Evolutionary conservation across 1,284 basidiomycete genomes (phyloP), one percentile per base, ranked within the genome.

Genomic region (Meira miltonrushii): DNA sequence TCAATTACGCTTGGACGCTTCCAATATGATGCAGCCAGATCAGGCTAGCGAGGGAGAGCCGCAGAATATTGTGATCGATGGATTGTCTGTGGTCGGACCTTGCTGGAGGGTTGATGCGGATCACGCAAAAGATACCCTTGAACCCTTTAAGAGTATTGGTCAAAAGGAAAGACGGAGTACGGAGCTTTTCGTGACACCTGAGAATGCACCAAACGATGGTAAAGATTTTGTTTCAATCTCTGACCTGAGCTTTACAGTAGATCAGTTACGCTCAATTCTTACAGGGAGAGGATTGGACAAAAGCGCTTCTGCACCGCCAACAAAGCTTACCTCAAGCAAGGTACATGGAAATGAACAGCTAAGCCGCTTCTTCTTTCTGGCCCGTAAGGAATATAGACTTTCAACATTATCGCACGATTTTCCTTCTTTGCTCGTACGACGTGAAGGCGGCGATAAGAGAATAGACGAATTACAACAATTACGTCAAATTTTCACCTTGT

Each of bases 401-500:
- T n/a, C 19, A 2, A 25, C 25, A n/a, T 62, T 74, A 0, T 39
- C 55, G 0, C 11, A 21, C 8, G 21, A 56, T 2, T 74, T 67
- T 17, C 53, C 58, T 0, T 60, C 65, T 1, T 54, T 72, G 2
- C 3, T 57, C 0, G 4, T 33, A 0, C 47, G 54, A 11, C 63
- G 67, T 17, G 28, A 33, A 8, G 28, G 28, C 8, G 28, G 28
- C 28, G 28, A 33, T 33, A 33, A 33, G 8, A 33, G 28, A 33
- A 33, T 33, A 33, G 28, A 33, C 8, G 28, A 33, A 33, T 33
- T 33, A 8, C 54, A 68, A 23, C 17, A 48, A 21, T 2, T 48
- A 15, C 9, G 8, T 2, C 2, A 25, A 2, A 48, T 59, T 3
- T 74, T 72, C 52, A 57, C 64, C 3, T 57, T 71, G 1, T 71